Percentiles rank a stretch among this genome's conserved stretches.
Conservation (phyloP, 1,139 yeast species). For the Candida sp. region DNA sequence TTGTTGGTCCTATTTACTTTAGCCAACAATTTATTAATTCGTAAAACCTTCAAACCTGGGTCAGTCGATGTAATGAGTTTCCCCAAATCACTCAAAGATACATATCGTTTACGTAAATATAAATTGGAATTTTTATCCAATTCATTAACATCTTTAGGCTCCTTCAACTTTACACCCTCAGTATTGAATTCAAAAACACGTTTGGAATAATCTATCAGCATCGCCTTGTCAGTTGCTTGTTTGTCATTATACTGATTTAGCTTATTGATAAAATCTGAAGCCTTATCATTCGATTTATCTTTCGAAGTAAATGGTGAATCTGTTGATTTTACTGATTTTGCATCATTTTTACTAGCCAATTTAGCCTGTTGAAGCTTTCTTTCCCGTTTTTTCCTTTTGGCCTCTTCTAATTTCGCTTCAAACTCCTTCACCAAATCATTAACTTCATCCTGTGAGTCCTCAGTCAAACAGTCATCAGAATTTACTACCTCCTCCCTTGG, state of each 20-base stretch:
- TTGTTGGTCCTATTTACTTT: constrained; percentile 62
- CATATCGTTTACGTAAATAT: constrained; percentile 38
- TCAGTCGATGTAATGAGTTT: constrained; percentile 8
- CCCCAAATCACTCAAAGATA: constrained; percentile 28
- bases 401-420: constrained; percentile 17
- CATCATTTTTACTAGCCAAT: neutral
- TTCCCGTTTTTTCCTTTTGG: constrained; percentile 13
- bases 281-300: neutral
- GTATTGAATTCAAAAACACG: constrained; percentile 19
- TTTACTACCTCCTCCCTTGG: constrained; percentile 14
- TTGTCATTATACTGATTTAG: constrained; percentile 9
- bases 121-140: constrained; percentile 15
- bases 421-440: constrained; percentile 26
- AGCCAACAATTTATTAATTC: constrained; percentile 57
- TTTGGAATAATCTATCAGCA: constrained; percentile 15
- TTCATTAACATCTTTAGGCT: constrained; percentile 12
- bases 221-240: constrained; percentile 4
- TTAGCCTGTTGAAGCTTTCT: constrained; percentile 4
- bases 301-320: neutral
- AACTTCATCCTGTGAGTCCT: constrained; percentile 25
- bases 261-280: constrained; percentile 13
- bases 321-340: neutral
- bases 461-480: constrained; percentile 22
- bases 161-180: constrained; percentile 5
- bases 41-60: constrained; percentile 46